phyloP scores from a whole-genome alignment of 345 rosid species.

The Rhizophora apiculata region DNA sequence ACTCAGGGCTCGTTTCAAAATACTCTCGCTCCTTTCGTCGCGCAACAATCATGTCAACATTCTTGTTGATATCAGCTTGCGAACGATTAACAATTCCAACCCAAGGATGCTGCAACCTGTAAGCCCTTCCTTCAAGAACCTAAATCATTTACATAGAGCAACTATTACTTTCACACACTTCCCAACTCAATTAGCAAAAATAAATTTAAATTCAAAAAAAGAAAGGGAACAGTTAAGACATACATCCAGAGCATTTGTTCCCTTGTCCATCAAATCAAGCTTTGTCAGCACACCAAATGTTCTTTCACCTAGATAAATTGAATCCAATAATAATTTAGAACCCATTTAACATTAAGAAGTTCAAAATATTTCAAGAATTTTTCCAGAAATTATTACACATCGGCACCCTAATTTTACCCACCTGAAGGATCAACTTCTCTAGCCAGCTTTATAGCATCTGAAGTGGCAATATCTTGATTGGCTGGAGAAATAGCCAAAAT shows the following conservation, averaged over 20 bases:
- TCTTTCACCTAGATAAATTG: constrained; percentile 69
- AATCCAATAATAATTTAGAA: constrained; percentile 9
- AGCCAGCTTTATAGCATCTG: constrained; percentile 98
- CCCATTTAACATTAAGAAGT: neutral
- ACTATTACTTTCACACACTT: constrained; percentile 22
- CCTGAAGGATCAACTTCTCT: constrained; percentile 99
- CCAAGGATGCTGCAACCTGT: constrained; percentile 99
- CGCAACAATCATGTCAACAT: constrained; percentile 89
- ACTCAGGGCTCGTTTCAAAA: constrained; percentile 96
- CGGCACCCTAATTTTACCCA: constrained; percentile 24
- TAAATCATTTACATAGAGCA: constrained; percentile 27
- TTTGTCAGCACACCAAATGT: constrained; percentile 96
- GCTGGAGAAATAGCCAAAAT: constrained; percentile 99
- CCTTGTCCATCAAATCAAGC: constrained; percentile 99
- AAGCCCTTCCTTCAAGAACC: constrained; percentile 97
- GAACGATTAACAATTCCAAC: constrained; percentile 99
- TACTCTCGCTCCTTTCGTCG: constrained; percentile 92
- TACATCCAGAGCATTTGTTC: constrained; percentile 93
- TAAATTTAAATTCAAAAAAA: neutral
- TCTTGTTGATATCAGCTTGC: constrained; percentile 97
- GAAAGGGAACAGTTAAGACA: constrained; percentile 19
- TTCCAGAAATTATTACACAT: constrained; percentile 9
- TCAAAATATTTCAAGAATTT: neutral
- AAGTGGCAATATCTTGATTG: constrained; percentile 99
- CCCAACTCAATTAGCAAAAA: constrained; percentile 12